phyloP scores from a whole-genome alignment of 129 eudicot genomes.

The Flaveria bidentis region DNA sequence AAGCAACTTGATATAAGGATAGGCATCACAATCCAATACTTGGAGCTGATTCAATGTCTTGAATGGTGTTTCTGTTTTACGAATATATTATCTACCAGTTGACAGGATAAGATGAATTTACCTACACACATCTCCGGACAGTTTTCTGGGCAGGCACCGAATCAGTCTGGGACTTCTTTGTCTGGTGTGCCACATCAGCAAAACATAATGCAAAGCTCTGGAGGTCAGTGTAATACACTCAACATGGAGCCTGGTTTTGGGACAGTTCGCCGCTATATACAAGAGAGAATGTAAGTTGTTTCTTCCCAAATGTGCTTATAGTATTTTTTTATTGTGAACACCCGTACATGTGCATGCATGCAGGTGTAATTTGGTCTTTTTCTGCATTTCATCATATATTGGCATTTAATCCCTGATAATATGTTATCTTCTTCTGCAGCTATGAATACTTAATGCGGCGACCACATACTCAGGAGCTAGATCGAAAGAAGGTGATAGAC shows the following conservation, averaged over 20 bases:
- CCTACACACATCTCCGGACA: conserved; percentile 66
- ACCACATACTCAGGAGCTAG: conserved; percentile 42
- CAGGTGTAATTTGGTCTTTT: not conserved
- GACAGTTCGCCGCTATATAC: conserved; percentile 48
- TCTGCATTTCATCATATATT: not conserved
- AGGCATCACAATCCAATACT: conserved; percentile 16
- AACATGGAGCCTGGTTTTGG: conserved; percentile 50
- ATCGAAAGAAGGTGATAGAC: conserved; percentile 50
- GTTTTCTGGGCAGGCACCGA: conserved; percentile 62
- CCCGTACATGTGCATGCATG: not conserved
- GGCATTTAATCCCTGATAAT: not conserved
- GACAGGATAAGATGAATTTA: conserved; percentile 59
- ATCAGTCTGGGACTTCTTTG: conserved; percentile 50
- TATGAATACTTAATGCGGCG: conserved; percentile 54
- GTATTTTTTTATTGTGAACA: not conserved
- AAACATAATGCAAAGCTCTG: conserved; percentile 57
- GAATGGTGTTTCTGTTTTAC: conserved; percentile 23
- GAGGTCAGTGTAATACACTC: conserved; percentile 43
- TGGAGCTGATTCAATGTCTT: conserved; percentile 12
- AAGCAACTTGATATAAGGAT: conserved; percentile 18
- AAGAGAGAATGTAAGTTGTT: conserved; percentile 55
- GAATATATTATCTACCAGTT: conserved; percentile 28
- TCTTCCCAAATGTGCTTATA: conserved; percentile 15
- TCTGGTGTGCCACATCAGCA: conserved; percentile 60
- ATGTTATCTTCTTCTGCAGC: conserved; percentile 45